Evolutionary conservation across 148 eudicot genomes (phyloP).

Genomic region (Cornus kousa): DNA sequence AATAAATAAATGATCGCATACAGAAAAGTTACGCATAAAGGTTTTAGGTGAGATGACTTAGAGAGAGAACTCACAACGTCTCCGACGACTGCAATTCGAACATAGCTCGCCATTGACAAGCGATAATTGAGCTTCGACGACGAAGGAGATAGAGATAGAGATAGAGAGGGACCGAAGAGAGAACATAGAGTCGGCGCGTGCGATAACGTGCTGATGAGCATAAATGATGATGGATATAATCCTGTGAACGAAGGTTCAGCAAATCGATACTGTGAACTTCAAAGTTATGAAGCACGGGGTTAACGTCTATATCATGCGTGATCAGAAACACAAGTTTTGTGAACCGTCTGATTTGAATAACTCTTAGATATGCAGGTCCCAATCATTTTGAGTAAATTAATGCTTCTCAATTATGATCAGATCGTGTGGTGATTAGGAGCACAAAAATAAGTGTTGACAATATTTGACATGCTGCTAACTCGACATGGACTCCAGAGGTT

Average conservation of each 20-base stretch:
- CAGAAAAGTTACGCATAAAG: background rate
- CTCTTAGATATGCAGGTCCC: no score
- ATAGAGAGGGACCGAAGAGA: slow-evolving; percentile 2
- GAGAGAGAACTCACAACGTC: slow-evolving; percentile 53
- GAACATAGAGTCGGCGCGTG: slow-evolving; percentile 22
- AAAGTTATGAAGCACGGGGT: no score
- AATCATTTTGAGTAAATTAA: no score
- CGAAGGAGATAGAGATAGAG: slow-evolving; percentile 3
- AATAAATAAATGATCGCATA: background rate
- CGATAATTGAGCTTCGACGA: slow-evolving; percentile 16
- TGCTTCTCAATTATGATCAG: no score
- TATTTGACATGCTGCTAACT: no score
- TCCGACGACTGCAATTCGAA: slow-evolving; percentile 77
- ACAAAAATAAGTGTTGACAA: no score
- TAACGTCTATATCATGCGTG: no score
- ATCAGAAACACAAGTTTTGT: no score
- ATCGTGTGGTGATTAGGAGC: no score
- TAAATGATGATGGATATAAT: background rate
- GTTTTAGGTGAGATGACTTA: background rate
- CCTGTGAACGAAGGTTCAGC: background rate
- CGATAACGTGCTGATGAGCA: slow-evolving; percentile 15
- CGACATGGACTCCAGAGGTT: no score
- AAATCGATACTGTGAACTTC: background rate
- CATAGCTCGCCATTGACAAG: slow-evolving; percentile 38
- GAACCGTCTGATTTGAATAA: no score